Evolutionary conservation across 768 basidiomycete genomes (phyloP), one percentile per base, ranked within the genome.

Genomic region (Scleroderma bovista): DNA sequence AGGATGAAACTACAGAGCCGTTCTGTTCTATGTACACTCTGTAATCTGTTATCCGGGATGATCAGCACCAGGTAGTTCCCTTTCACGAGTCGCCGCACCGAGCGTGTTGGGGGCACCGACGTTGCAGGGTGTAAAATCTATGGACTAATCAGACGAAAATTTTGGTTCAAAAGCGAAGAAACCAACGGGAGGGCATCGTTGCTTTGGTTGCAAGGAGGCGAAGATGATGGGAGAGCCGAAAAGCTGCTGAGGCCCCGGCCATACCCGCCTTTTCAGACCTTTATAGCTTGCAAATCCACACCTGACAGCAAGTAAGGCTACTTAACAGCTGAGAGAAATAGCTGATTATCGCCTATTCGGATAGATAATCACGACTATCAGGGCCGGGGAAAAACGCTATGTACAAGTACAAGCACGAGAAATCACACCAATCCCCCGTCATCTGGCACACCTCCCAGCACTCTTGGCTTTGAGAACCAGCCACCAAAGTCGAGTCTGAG

Each of bases 21-120:
- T 88, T 86, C 65, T 90, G 86, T 70, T 98, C 94, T 72, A 93
- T 83, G 80, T 72, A 99, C 52, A 95, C 86, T 57, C 95, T 88
- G 75, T 97, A 92, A 60, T 98, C 96, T 97, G 70, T 61, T 58
- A 62, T 56, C 60, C 56, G 47, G 22, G 40, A 34, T 10, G 60
- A 57, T 67, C 58, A 64, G 53, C 49, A 49, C 36, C 40, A 46
- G 31, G 47, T 50, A 50, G 32, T 29, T 29, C 19, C 51, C 23
- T 20, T 46, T 51, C 42, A 55, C 16, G 53, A 50, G 44, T 49
- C 11, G 31, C 64, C 75, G 56, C 59, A 96, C 95, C 95, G 59
- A 97, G 83, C 51, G 95, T 97, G 78, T 98, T 88, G 61, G 91
- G 75, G 47, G 94, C 87, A 39, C 86, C 89, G 68, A 93, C 77